These are phyloP conservation scores for Phytophthora pini DNA, from an alignment of 352 stramenopile species.

Conservation along the genomic window DNA sequence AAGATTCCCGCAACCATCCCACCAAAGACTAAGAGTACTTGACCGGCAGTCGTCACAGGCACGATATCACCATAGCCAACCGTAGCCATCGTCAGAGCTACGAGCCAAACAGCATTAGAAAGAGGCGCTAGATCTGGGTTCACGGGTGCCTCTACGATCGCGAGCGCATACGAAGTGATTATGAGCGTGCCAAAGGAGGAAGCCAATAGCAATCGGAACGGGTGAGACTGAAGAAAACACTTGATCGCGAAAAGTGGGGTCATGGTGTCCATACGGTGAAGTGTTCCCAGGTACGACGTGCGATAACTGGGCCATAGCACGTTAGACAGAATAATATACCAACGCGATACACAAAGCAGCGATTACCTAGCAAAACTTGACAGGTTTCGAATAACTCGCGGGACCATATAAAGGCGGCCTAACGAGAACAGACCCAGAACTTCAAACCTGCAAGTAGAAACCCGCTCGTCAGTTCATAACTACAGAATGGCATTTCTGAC, in stretches of 20 bases:
- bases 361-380: conserved; percentile 77
- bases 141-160: conserved; percentile 70
- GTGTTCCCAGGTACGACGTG: conserved; percentile 72
- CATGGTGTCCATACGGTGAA: conserved; percentile 81
- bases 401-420: conserved; percentile 81
- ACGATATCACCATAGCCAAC: conserved; percentile 78
- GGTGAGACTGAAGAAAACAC: conserved; percentile 74
- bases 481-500: neutral
- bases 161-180: conserved; percentile 66
- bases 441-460: conserved; percentile 51
- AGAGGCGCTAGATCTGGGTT: conserved; percentile 70
- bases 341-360: neutral
- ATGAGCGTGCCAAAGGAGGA: conserved; percentile 51
- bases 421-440: conserved; percentile 70
- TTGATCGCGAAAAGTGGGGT: conserved; percentile 85
- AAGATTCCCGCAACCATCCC: conserved; percentile 78
- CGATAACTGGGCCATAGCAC: conserved; percentile 52
- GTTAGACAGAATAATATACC: neutral
- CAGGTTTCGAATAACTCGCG: conserved; percentile 74
- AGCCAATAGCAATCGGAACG: conserved; percentile 64
- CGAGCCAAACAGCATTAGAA: conserved; percentile 71
- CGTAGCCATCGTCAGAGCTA: conserved; percentile 78
- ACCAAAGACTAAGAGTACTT: conserved; percentile 66
- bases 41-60: conserved; percentile 57
- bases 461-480: conserved; percentile 1